Conservation (phyloP, 208 protist species). For the Trypanosoma avium region DNA sequence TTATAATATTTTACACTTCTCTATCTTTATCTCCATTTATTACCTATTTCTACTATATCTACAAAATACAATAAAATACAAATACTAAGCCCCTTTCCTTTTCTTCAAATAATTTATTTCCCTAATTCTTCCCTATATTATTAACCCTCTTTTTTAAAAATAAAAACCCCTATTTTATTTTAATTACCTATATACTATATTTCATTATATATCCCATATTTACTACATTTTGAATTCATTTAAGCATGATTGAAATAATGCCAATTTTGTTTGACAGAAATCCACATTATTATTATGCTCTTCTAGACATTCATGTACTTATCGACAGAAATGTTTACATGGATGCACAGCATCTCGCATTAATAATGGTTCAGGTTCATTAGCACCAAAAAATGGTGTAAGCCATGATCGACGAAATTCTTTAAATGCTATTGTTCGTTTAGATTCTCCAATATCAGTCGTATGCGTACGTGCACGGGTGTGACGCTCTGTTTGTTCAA, state of each 20-base stretch:
- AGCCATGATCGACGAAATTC: constrained; percentile 58
- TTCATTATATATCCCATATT: background rate
- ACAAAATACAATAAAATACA: too few species aligned
- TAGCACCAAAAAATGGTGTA: constrained; percentile 78
- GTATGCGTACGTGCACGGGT: constrained; percentile 41
- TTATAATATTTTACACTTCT: too few species aligned
- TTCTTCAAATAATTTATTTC: too few species aligned
- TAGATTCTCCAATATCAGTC: constrained; percentile 30
- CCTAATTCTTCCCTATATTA: too few species aligned
- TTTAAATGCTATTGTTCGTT: constrained; percentile 39
- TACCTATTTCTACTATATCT: too few species aligned
- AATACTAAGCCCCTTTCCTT: too few species aligned
- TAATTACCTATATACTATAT: background rate
- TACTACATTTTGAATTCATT: constrained; percentile 60
- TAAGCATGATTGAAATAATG: constrained; percentile 68
- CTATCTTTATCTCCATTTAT: too few species aligned
- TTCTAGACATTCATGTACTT: constrained; percentile 71
- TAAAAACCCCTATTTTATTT: too few species aligned
- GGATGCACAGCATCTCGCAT: constrained; percentile 33
- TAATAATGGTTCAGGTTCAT: constrained; percentile 49
- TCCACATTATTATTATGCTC: constrained; percentile 54
- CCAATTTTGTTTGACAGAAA: constrained; percentile 68
- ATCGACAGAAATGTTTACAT: constrained; percentile 56
- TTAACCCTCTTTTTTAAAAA: too few species aligned
- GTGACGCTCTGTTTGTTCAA: constrained; percentile 17